Base-by-base conservation (phyloP, 1,139 yeast species). In the Blastobotrys proliferans region DNA sequence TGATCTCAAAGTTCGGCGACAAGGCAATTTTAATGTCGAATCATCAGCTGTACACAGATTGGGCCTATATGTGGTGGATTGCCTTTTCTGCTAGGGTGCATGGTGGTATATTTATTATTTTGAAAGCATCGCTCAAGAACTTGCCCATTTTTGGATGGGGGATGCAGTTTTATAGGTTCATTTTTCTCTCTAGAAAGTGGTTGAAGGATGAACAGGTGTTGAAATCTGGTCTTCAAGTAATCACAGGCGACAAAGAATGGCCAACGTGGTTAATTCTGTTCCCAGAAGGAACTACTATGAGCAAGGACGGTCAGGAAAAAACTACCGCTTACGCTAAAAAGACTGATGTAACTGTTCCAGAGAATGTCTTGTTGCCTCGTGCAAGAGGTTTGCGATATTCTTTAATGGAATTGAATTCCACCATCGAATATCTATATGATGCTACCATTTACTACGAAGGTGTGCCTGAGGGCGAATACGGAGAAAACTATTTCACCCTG, bases 231-330 rank as follows among this genome's bases (percentile, higher is more conserved):
- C 68, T 87, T 46, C 64, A 68, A 16, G 71, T 70, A 26, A 68
- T 83, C 19, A 81, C 77, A 44, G 32, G 49, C 6, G 65, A 63
- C 38, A 45, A 45, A 35, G 49, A 62, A 2, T 61, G 62, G 60
- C 72, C 73, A 3, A 58, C 65, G n/a, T 69, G 72, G 72, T 51
- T 92, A 43, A 64, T 90, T 21, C 62, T 92, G 26, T 92, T 83
- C 63, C 98, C 99, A 1, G 99, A 92, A 63, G 99, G 99, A 2
- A 92, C 99, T 0, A 94, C 88, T 42, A 68, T 85, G 47, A 81
- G 94, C 29, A 70, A 69, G 10, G 73, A 77, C 51, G 87, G 96
- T 3, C 72, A 76, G 39, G 66, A 57, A 6, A 76, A 76, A 47
- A 79, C 90, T 2, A 69, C 68, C 13, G 70, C 62, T 13, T 92